A percentile compares a stretch with the other conserved stretches of the same genome.
phyloP scores from a whole-genome alignment of 441 rosid genomes.

The Biscutella laevigata region DNA sequence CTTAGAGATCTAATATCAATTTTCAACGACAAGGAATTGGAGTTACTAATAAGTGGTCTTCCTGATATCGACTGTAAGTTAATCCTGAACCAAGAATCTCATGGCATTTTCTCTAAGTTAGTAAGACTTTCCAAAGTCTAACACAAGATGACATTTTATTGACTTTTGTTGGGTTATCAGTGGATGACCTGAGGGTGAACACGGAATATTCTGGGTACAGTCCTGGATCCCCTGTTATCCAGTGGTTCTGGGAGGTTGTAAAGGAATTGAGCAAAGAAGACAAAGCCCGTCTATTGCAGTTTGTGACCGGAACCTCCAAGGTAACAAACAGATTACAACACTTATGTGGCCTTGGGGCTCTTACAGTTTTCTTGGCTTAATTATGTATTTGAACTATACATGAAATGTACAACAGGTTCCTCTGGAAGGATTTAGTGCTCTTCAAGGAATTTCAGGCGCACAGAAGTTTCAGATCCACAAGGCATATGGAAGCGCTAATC shows the following conservation, averaged over 20 bases:
- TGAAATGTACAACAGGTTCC: too few species aligned
- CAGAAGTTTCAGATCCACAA: slow-evolving; percentile 98
- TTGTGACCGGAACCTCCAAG: slow-evolving; percentile 96
- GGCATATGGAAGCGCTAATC: slow-evolving; percentile 87
- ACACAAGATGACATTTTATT: background rate
- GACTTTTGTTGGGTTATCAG: slow-evolving; percentile 31
- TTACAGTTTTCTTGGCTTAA: background rate
- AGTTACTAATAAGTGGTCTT: slow-evolving; percentile 86
- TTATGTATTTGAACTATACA: too few species aligned
- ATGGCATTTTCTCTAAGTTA: background rate
- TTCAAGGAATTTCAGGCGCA: slow-evolving; percentile 90
- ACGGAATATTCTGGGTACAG: slow-evolving; percentile 91
- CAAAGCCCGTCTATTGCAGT: slow-evolving; percentile 87
- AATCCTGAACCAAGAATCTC: background rate
- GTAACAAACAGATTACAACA: slow-evolving; percentile 30
- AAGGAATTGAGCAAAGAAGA: slow-evolving; percentile 95
- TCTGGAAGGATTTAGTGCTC: slow-evolving; percentile 88
- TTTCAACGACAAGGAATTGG: slow-evolving; percentile 89
- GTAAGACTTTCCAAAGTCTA: background rate
- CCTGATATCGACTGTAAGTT: slow-evolving; percentile 90
- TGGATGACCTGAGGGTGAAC: slow-evolving; percentile 89
- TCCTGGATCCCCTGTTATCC: slow-evolving; percentile 77
- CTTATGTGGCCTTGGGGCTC: background rate
- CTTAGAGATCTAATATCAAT: slow-evolving; percentile 67
- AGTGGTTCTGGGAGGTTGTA: slow-evolving; percentile 98